These are phyloP conservation scores for Penstemon davidsonii DNA, from an alignment of 257 asterid species.

Conservation along the genomic window DNA sequence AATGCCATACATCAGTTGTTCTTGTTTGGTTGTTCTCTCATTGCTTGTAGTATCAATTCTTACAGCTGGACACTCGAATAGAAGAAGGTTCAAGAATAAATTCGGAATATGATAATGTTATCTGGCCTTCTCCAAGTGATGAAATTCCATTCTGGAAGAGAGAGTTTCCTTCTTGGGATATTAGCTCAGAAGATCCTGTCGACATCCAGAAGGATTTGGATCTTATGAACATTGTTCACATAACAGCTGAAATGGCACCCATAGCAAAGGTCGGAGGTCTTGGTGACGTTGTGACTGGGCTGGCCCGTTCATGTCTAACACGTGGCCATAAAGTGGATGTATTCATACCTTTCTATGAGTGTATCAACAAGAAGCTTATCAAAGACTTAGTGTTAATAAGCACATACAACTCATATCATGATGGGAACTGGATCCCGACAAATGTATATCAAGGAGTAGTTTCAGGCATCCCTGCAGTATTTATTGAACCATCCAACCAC, in stretches of 20 bases:
- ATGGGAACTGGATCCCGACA: conserved; percentile 70
- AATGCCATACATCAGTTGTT: not conserved
- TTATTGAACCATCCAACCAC: conserved; percentile 68
- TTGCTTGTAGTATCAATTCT: conserved; percentile 27
- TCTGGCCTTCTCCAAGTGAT: conserved; percentile 84
- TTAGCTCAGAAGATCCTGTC: conserved; percentile 34
- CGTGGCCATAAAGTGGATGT: conserved; percentile 80
- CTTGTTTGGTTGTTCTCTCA: conserved; percentile 19
- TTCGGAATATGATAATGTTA: conserved; percentile 34
- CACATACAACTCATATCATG: conserved; percentile 60
- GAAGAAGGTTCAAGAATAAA: conserved; percentile 35
- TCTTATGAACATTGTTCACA: conserved; percentile 65
- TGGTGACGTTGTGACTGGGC: conserved; percentile 86
- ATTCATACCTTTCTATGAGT: conserved; percentile 83
- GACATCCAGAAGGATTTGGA: conserved; percentile 59
- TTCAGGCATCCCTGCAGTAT: conserved; percentile 57
- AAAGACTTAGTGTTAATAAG: conserved; percentile 45
- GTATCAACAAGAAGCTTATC: conserved; percentile 56
- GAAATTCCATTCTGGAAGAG: conserved; percentile 75
- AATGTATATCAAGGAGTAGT: conserved; percentile 66
- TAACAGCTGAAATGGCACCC: conserved; percentile 89
- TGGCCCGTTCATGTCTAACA: conserved; percentile 63
- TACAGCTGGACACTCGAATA: conserved; percentile 47
- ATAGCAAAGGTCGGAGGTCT: conserved; percentile 91
- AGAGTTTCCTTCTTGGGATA: conserved; percentile 62